These are phyloP conservation scores for Pythium volutum DNA, from an alignment of 352 stramenopile genomes.

Conservation along the genomic window DNA sequence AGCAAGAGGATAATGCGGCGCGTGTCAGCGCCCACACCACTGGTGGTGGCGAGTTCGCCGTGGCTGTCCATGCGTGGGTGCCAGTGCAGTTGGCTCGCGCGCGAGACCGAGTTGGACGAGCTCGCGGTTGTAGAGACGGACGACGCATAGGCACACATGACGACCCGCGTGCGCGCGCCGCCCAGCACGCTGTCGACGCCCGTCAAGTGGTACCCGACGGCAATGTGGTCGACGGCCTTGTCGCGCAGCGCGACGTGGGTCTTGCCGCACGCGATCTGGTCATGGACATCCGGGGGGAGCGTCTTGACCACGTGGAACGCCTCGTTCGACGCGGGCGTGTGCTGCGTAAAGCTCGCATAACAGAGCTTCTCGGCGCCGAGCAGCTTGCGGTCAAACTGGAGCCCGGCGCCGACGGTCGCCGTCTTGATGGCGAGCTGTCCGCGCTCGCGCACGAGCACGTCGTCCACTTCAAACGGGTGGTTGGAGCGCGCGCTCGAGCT, in stretches of 20 bases:
- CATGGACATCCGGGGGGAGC: constrained; percentile 44
- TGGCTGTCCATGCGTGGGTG: constrained; percentile 16
- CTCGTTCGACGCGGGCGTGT: constrained; percentile 33
- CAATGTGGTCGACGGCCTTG: constrained; percentile 48
- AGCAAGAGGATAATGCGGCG: constrained; percentile 38
- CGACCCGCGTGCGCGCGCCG: constrained; percentile 50
- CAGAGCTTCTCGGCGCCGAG: constrained; percentile 51
- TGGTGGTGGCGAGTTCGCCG: background rate
- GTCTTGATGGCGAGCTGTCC: constrained; percentile 43
- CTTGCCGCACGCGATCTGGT: constrained; percentile 27
- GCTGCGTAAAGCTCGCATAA: constrained; percentile 56
- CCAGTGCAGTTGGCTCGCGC: constrained; percentile 17
- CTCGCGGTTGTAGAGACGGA: background rate
- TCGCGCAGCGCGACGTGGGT: constrained; percentile 30
- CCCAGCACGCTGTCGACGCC: constrained; percentile 40
- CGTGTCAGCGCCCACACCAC: constrained; percentile 9
- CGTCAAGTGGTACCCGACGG: constrained; percentile 58
- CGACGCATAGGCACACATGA: constrained; percentile 54
- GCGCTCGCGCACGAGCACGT: background rate
- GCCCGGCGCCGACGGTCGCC: constrained; percentile 36
- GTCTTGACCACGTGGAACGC: constrained; percentile 71
- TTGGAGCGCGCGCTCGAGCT: constrained; percentile 1
- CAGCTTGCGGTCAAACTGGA: constrained; percentile 30
- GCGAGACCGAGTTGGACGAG: background rate
- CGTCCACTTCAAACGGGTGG: constrained; percentile 25